Evolutionary conservation across 768 basidiomycete species (phyloP).

Genomic region (Tylopilus intermedius): DNA sequence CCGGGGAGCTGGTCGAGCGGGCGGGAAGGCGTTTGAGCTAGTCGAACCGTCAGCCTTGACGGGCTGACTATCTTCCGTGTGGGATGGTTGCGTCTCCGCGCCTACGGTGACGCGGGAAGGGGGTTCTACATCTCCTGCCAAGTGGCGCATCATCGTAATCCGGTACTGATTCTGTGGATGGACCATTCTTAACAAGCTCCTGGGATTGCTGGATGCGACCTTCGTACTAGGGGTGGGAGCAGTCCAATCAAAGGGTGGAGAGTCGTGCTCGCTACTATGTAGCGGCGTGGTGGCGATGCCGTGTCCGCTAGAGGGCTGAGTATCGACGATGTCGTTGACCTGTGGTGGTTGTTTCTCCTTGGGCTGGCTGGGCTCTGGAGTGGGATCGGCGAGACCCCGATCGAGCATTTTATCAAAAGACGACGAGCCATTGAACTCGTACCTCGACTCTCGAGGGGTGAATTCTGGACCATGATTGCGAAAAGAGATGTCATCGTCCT

Average conservation of each 20-base stretch:
- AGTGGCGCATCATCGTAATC: conserved; percentile 22
- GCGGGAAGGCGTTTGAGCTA: background rate
- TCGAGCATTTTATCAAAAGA: conserved; percentile 38
- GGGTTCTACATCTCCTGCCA: conserved; percentile 20
- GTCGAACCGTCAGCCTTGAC: background rate
- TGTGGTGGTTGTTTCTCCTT: conserved; percentile 7
- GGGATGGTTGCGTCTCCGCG: conserved; percentile 16
- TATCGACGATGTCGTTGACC: background rate
- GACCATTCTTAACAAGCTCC: conserved; percentile 31
- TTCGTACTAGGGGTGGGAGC: conserved; percentile 11
- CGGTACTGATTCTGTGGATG: conserved; percentile 32
- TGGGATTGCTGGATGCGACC: conserved; percentile 24
- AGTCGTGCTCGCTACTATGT: background rate
- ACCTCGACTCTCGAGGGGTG: conserved; percentile 25
- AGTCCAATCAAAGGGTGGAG: conserved; percentile 21
- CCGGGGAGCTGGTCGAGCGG: conserved; percentile 1
- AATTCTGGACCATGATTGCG: conserved; percentile 9
- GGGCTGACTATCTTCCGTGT: conserved; percentile 17
- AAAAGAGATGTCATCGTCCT: conserved; percentile 9
- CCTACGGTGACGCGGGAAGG: conserved; percentile 9
- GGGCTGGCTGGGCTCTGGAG: conserved; percentile 17
- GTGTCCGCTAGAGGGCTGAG: conserved; percentile 1
- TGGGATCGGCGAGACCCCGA: conserved; percentile 28
- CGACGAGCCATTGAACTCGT: conserved; percentile 38
- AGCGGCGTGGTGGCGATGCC: background rate